These are phyloP conservation scores for Suaeda aralocaspica DNA, from an alignment of 148 eudicot species.

Conservation along the genomic window DNA sequence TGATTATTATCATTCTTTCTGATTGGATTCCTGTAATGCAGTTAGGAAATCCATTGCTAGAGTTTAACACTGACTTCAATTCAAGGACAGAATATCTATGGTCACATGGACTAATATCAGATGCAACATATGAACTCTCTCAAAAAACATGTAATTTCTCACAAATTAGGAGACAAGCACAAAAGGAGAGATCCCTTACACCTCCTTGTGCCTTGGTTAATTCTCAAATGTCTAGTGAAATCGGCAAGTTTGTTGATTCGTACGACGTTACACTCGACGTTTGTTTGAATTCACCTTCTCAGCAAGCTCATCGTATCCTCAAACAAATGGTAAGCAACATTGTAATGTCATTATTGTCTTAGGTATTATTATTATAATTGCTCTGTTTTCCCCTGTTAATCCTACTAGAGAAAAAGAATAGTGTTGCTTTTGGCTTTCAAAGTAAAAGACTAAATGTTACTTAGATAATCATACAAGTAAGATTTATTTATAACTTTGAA, in stretches of 20 bases:
- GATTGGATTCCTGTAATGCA: conserved; percentile 8
- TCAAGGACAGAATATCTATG: conserved; percentile 54
- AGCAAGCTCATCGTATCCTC: conserved; percentile 38
- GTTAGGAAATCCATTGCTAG: conserved; percentile 83
- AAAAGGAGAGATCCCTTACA: conserved; percentile 29
- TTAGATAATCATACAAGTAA: no score
- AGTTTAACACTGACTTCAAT: conserved; percentile 66
- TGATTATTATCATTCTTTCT: background rate
- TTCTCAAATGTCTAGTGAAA: conserved; percentile 30
- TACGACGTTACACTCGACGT: conserved; percentile 71
- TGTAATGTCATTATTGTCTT: background rate
- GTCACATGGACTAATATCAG: conserved; percentile 82
- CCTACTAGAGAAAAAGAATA: no score
- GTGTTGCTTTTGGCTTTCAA: no score
- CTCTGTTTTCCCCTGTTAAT: no score
- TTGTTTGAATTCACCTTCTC: conserved; percentile 37
- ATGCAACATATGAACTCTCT: conserved; percentile 43
- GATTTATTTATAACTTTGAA: no score
- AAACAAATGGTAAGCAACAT: conserved; percentile 27
- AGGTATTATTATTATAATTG: no score
- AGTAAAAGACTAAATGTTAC: no score
- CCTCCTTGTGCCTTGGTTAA: conserved; percentile 42
- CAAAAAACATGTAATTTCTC: conserved; percentile 54
- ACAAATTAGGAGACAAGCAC: conserved; percentile 49
- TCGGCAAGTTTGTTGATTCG: conserved; percentile 37